Conservation (phyloP, 768 basidiomycete genomes). For the Xerocomus brunneocitrinus region DNA sequence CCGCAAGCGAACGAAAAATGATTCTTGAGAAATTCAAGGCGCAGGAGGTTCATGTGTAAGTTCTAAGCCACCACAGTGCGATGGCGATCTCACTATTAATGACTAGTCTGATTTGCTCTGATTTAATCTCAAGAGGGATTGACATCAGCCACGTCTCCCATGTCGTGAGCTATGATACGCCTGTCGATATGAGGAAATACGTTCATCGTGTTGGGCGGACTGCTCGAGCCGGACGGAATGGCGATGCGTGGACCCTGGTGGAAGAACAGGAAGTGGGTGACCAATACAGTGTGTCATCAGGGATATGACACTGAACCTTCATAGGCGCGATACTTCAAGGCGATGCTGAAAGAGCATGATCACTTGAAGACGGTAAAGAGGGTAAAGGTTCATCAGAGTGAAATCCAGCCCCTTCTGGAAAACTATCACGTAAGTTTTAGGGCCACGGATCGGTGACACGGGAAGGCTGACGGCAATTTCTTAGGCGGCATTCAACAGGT, state of each 20-base stretch:
- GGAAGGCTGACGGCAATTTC: conserved; percentile 2
- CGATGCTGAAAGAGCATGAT: conserved; percentile 66
- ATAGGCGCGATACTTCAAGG: conserved; percentile 85
- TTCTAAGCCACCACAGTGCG: conserved; percentile 1
- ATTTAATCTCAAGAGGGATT: conserved; percentile 92
- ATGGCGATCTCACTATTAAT: conserved; percentile 3
- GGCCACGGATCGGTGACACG: neutral
- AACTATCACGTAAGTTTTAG: conserved; percentile 60
- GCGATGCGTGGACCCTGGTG: conserved; percentile 91
- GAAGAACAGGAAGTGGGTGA: conserved; percentile 82
- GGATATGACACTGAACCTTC: conserved; percentile 1
- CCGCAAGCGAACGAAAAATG: conserved; percentile 61
- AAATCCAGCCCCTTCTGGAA: conserved; percentile 48
- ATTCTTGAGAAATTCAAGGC: conserved; percentile 80
- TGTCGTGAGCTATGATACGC: conserved; percentile 93
- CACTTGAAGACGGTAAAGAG: conserved; percentile 69
- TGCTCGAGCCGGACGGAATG: conserved; percentile 83
- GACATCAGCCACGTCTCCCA: conserved; percentile 90
- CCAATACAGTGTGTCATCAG: neutral
- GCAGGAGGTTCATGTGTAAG: conserved; percentile 80
- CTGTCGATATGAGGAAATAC: conserved; percentile 97
- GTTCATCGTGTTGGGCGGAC: conserved; percentile 97
- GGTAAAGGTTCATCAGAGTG: conserved; percentile 57
- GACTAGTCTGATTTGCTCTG: conserved; percentile 87
- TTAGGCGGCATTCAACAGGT: conserved; percentile 26